Conservation (phyloP, 2,329 filamentous ascomycete genomes). For the Microsporum audouinii region DNA sequence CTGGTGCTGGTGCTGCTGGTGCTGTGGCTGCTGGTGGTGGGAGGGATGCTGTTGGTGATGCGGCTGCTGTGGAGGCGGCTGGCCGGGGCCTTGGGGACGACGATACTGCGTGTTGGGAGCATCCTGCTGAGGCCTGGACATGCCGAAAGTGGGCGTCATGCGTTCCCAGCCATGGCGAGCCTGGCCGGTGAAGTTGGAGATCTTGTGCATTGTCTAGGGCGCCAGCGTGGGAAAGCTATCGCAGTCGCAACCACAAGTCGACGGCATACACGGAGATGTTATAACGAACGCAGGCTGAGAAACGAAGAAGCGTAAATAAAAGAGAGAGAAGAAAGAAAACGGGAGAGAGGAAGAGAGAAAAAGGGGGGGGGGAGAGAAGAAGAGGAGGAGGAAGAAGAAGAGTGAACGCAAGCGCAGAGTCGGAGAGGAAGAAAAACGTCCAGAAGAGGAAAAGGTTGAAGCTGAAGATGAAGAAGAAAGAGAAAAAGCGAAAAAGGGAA, state of each 20-base stretch:
- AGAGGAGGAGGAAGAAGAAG: background rate
- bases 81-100: slow-evolving; percentile 39
- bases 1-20: slow-evolving; percentile 22
- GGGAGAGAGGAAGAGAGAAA: slow-evolving; percentile 11
- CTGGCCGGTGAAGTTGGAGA: slow-evolving; percentile 55
- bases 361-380: slow-evolving; percentile 14
- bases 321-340: slow-evolving; percentile 8
- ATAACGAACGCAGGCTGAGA: slow-evolving; percentile 14
- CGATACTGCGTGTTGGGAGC: slow-evolving; percentile 46
- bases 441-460: background rate
- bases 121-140: slow-evolving; percentile 49
- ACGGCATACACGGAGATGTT: slow-evolving; percentile 6
- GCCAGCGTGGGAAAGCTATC: background rate
- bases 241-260: background rate
- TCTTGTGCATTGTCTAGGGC: slow-evolving; percentile 49
- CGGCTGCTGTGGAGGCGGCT: slow-evolving; percentile 30
- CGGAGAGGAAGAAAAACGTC: background rate
- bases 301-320: slow-evolving; percentile 7
- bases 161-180: slow-evolving; percentile 58
- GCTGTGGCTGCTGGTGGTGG: background rate
- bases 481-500: slow-evolving; percentile 1
- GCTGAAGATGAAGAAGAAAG: background rate
- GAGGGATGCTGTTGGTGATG: background rate
- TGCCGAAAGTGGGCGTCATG: slow-evolving; percentile 55
- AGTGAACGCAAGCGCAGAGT: background rate